A percentile compares a stretch with the other conserved stretches of the same genome.
These are phyloP conservation scores for Carnegiea gigantea DNA, from an alignment of 179 eudicot genomes.

Conservation along the genomic window DNA sequence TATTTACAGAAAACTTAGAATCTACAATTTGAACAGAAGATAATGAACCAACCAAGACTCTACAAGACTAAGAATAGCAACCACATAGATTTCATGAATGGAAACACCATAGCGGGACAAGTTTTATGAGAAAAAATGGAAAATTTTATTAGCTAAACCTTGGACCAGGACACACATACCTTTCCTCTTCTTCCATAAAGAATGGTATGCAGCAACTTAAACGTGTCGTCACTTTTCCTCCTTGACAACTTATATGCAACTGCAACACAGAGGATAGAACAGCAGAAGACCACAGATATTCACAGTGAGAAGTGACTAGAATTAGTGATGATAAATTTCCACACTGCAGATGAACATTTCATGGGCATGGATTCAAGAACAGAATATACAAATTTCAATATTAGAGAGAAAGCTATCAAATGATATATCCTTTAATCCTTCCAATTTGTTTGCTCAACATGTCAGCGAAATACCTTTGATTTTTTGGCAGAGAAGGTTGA, in stretches of 20 bases:
- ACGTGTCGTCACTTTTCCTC: conserved; percentile 66
- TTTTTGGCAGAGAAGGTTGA: no score
- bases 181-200: conserved; percentile 85
- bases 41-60: not conserved
- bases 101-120: not conserved
- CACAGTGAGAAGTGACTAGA: no score
- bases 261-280: conserved; percentile 37
- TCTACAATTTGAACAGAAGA: not conserved
- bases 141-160: not conserved
- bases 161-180: conserved; percentile 40
- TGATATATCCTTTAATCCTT: no score
- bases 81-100: not conserved
- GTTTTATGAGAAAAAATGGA: not conserved
- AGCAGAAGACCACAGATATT: not conserved
- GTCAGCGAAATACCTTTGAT: no score
- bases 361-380: no score
- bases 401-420: no score
- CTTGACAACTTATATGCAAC: conserved; percentile 88
- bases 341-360: no score
- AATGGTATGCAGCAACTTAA: conserved; percentile 73
- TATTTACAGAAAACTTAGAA: not conserved
- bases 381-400: no score
- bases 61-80: not conserved
- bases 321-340: no score
- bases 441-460: no score